Conservation (phyloP, 257 asterid genomes). For the Salvia miltiorrhiza region DNA sequence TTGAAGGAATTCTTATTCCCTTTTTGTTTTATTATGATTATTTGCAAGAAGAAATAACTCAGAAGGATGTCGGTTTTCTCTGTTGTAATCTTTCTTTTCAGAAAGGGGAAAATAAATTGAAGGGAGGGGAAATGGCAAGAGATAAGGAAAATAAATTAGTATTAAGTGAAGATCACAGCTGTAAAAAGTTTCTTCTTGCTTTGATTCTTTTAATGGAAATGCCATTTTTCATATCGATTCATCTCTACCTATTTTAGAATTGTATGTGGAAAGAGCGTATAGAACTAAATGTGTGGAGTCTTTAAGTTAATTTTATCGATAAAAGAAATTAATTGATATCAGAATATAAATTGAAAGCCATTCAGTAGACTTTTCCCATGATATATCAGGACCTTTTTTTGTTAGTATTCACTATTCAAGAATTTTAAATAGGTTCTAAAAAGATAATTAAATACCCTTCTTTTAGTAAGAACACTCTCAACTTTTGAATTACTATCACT, state of each 20-base stretch:
- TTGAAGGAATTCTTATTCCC: conserved; percentile 20
- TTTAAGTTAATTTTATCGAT: too few species aligned
- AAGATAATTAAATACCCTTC: too few species aligned
- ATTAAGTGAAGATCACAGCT: conserved; percentile 3
- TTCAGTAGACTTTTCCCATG: too few species aligned
- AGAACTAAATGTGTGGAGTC: too few species aligned
- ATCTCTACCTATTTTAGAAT: background rate
- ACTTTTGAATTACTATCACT: too few species aligned
- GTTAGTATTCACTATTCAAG: too few species aligned
- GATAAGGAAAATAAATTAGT: background rate
- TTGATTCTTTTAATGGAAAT: conserved; percentile 22
- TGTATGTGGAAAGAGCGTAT: background rate
- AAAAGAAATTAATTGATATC: too few species aligned
- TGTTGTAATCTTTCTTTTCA: background rate
- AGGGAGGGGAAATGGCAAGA: background rate
- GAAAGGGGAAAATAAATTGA: background rate
- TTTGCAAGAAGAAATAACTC: background rate
- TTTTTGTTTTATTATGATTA: background rate
- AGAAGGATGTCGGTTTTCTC: background rate
- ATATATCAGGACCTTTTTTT: too few species aligned
- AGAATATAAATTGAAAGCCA: too few species aligned
- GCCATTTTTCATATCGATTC: background rate
- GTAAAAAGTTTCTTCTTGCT: conserved; percentile 22
- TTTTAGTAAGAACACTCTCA: too few species aligned
- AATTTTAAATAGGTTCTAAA: too few species aligned